phyloP scores from a whole-genome alignment of 345 rosid species.

The Melaleuca alternifolia region DNA sequence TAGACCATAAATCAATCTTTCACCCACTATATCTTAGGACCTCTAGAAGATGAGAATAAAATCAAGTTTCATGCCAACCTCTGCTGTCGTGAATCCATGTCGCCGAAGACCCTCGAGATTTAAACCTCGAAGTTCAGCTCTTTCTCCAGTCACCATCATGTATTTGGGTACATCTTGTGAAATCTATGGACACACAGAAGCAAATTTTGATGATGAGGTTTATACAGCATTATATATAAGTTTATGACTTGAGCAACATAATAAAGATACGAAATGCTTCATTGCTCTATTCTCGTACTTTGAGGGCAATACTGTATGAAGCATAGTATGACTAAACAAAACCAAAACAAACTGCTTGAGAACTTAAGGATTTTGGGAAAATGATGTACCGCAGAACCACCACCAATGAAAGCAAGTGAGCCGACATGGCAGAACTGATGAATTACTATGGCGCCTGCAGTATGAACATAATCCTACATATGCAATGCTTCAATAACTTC shows the following conservation, averaged over 20 bases:
- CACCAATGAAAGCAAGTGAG: slow-evolving; percentile 75
- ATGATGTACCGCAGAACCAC: slow-evolving; percentile 76
- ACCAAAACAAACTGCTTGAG: background rate
- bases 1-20: background rate
- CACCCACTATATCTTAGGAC: background rate
- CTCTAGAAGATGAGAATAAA: background rate
- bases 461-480: slow-evolving; percentile 66
- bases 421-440: slow-evolving; percentile 89
- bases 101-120: slow-evolving; percentile 87
- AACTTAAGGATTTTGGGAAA: background rate
- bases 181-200: slow-evolving; percentile 30
- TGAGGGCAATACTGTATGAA: background rate
- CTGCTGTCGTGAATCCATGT: slow-evolving; percentile 48
- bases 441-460: slow-evolving; percentile 73
- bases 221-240: background rate
- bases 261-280: background rate
- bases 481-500: slow-evolving; percentile 9
- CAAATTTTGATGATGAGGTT: background rate
- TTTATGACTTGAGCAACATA: background rate
- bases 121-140: slow-evolving; percentile 87
- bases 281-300: background rate
- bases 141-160: slow-evolving; percentile 83
- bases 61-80: slow-evolving; percentile 24
- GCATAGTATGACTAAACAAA: background rate
- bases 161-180: slow-evolving; percentile 92